phyloP scores from a whole-genome alignment of 148 eudicot species.

The Silene uniflora region DNA sequence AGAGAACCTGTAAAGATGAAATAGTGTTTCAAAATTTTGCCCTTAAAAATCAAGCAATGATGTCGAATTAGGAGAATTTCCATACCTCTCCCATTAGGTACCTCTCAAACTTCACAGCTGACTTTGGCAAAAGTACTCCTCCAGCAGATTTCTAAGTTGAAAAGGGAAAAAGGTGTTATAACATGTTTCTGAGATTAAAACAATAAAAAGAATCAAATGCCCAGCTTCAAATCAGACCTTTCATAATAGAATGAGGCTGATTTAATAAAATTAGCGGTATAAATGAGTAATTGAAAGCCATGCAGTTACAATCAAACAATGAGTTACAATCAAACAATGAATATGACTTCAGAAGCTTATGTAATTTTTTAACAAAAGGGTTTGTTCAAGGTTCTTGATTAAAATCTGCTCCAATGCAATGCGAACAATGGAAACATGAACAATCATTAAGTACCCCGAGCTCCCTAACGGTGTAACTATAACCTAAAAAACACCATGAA shows the following conservation, averaged over 20 bases:
- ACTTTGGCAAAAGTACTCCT: constrained; percentile 88
- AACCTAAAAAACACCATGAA: background rate
- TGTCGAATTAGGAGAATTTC: background rate
- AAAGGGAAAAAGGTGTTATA: background rate
- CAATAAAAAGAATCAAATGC: background rate
- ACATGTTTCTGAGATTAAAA: background rate
- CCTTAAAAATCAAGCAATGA: background rate
- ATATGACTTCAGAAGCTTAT: background rate
- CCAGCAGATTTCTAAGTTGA: constrained; percentile 83
- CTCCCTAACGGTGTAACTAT: background rate
- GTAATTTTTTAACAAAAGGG: background rate
- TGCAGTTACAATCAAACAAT: background rate
- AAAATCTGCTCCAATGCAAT: background rate
- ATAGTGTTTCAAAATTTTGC: constrained; percentile 1
- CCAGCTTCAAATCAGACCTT: background rate
- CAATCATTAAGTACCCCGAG: background rate
- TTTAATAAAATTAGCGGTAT: background rate
- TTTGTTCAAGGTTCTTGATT: background rate
- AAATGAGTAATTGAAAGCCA: no score
- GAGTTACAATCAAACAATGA: background rate
- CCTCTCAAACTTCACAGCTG: constrained; percentile 92
- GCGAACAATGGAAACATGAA: background rate
- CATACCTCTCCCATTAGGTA: constrained; percentile 96
- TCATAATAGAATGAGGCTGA: background rate
- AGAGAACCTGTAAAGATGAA: constrained; percentile 48